Base-by-base conservation (phyloP, 345 rosid genomes). In the Euphorbia pulcherrima region DNA sequence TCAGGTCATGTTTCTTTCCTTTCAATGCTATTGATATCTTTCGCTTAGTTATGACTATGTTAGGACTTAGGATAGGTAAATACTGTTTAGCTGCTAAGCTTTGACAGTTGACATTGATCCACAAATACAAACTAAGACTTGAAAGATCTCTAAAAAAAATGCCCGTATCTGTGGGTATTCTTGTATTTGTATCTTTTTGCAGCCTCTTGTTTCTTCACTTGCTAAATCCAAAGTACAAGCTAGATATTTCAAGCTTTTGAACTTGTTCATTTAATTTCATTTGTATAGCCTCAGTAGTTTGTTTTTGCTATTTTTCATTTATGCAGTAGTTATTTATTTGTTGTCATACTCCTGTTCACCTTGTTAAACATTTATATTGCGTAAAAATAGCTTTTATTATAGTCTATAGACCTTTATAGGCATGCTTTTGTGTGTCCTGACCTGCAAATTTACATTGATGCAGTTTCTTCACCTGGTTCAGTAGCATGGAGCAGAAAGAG, bases 401-500 rank as follows among this genome's bases (percentile, higher is more conserved):
- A 5, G 12, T 16, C 26, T 28, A 37, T 26, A 28, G 48, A 23
- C 53, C n/a, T n/a, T 16, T 20, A 21, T n/a, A 10, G 9, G 2
- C 20, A 13, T 18, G 13, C 21, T n/a, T 54, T 55, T 53, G 26
- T 12, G 37, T n/a, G n/a, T 28, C 10, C 17, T 54, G 28, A 35
- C 46, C 29, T 48, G 13, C 23, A 46, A 37, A 41, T 27, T 53
- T 62, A 29, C 29, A 62, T 50, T 73, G 57, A 14, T 78, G 71
- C 87, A 93, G 98, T 80, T 93, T 92, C 86, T 90, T 92, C 78
- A 78, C 74, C 69, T 93, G 98, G 98, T 93, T 89, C 78, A 79
- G 64, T 58, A 88, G 84, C 75, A 68, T 78, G 69, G 81, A 82
- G 33, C 85, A 75, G 59, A 85, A 90, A 71, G 92, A 84, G 37